Conservation (phyloP, 2,329 filamentous ascomycete species). For the Dactylellina haptotyla region DNA sequence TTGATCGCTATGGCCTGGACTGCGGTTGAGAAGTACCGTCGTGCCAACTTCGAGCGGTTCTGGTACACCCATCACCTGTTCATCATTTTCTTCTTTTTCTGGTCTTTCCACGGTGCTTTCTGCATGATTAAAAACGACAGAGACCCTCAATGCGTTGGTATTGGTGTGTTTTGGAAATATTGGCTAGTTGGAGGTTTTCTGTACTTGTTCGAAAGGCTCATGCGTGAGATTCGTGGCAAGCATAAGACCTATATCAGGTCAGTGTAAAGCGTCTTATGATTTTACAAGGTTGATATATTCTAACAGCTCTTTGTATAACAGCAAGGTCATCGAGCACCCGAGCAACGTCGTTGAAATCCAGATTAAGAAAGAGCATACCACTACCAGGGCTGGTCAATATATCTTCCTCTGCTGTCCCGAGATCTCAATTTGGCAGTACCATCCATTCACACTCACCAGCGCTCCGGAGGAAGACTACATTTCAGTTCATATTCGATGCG, state of each 20-base stretch:
- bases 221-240: conserved; percentile 79
- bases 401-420: conserved; percentile 90
- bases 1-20: conserved; percentile 82
- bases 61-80: conserved; percentile 93
- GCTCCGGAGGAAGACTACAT: conserved; percentile 91
- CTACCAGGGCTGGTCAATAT: conserved; percentile 83
- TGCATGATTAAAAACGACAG: conserved; percentile 90
- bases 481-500: conserved; percentile 82
- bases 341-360: conserved; percentile 91
- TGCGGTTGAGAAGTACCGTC: conserved; percentile 78
- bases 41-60: conserved; percentile 87
- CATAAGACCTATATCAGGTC: conserved; percentile 81
- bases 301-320: conserved; percentile 3
- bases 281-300: not conserved
- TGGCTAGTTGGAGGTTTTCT: conserved; percentile 86
- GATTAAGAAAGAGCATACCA: conserved; percentile 89
- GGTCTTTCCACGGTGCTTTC: conserved; percentile 88
- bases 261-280: not conserved
- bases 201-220: conserved; percentile 81
- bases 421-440: conserved; percentile 87
- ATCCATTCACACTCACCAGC: conserved; percentile 85
- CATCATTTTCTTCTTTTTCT: conserved; percentile 87
- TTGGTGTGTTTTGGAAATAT: conserved; percentile 88
- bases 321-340: conserved; percentile 88
- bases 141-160: conserved; percentile 78